These are phyloP conservation scores for Gossypium bickii DNA, from an alignment of 345 rosid genomes.

Conservation along the genomic window DNA sequence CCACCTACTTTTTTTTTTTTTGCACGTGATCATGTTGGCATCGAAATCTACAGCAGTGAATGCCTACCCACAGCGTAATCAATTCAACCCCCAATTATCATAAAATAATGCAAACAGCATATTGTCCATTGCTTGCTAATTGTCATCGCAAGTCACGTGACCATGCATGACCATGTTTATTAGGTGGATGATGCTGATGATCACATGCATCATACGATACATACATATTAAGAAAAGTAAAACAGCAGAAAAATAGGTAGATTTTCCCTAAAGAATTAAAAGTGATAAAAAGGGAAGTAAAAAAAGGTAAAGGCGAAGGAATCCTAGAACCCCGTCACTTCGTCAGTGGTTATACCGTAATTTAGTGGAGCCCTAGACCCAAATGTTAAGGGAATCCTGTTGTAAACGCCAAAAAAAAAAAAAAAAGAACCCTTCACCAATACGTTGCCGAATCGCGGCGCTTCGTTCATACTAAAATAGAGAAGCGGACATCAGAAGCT, in stretches of 20 bases:
- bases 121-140: too few species aligned
- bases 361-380: not conserved
- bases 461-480: not conserved
- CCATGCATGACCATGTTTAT: too few species aligned
- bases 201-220: too few species aligned
- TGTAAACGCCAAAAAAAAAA: not conserved
- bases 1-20: too few species aligned
- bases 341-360: conserved; percentile 2
- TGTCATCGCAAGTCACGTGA: too few species aligned
- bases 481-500: not conserved
- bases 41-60: too few species aligned
- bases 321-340: not conserved
- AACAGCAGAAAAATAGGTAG: not conserved
- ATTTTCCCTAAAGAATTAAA: not conserved
- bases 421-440: not conserved
- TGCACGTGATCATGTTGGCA: too few species aligned
- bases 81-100: too few species aligned
- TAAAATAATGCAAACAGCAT: too few species aligned
- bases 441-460: conserved; percentile 17
- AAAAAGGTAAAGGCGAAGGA: not conserved
- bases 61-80: too few species aligned
- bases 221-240: too few species aligned
- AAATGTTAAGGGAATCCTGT: not conserved
- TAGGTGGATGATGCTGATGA: too few species aligned
- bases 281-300: not conserved